Percentiles rank a stretch among this genome's conserved stretches.
Evolutionary conservation across 2,329 filamentous ascomycete genomes (phyloP).

Genomic region (Myriangium duriaei): DNA sequence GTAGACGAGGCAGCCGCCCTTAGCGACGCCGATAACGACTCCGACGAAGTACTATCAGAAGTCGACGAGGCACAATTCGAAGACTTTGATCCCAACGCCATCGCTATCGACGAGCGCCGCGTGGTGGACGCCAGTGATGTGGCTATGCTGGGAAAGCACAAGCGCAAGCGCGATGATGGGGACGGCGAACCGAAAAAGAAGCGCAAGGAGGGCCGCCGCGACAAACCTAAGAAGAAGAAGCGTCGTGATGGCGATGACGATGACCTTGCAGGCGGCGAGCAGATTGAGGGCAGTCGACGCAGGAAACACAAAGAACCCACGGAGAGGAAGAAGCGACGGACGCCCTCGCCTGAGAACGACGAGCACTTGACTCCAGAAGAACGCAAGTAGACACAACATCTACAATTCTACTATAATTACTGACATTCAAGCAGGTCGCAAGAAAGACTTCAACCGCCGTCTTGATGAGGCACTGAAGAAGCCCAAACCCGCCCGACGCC

Average conservation of each 20-base stretch:
- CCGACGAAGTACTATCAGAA: conserved; percentile 44
- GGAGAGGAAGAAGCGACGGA: conserved; percentile 29
- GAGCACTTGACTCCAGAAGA: conserved; percentile 74
- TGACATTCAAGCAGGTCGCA: conserved; percentile 40
- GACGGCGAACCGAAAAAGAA: conserved; percentile 55
- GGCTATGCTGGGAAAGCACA: conserved; percentile 48
- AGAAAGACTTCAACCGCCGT: conserved; percentile 70
- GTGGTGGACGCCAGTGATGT: conserved; percentile 51
- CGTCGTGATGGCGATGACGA: conserved; percentile 43
- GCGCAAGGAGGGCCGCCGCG: conserved; percentile 44
- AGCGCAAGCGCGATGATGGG: conserved; percentile 50
- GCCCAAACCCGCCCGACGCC: conserved; percentile 63
- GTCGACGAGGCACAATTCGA: conserved; percentile 54
- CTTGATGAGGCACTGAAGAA: conserved; percentile 85
- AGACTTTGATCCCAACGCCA: conserved; percentile 49
- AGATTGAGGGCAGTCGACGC: conserved; percentile 41
- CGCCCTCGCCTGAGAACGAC: conserved; percentile 54
- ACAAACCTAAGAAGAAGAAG: conserved; percentile 48
- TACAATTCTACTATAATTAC: conserved; percentile 2
- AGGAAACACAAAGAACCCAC: conserved; percentile 35
- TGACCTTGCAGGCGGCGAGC: conserved; percentile 39
- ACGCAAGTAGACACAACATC: conserved; percentile 37
- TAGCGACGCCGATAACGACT: conserved; percentile 38
- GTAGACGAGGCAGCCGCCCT: conserved; percentile 14
- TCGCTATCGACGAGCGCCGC: conserved; percentile 48